Evolutionary conservation across 768 basidiomycete genomes (phyloP).

Genomic region (Phanerochaete sordida): DNA sequence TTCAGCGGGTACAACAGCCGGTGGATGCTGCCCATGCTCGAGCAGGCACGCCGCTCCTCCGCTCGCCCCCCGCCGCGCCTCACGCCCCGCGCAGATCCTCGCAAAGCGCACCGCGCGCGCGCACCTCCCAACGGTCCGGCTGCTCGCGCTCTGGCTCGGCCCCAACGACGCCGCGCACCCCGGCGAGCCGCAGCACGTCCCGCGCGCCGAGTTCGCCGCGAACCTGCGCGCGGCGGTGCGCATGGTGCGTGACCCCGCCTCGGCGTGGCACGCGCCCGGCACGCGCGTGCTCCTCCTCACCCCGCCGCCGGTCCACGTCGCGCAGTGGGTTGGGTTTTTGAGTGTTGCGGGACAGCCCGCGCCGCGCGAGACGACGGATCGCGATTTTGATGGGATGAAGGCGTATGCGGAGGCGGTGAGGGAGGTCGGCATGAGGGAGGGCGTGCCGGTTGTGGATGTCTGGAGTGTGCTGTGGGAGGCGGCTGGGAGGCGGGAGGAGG

Average conservation of each 20-base stretch:
- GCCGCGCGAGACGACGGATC: constrained; percentile 50
- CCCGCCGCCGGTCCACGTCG: constrained; percentile 77
- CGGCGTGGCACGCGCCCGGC: constrained; percentile 60
- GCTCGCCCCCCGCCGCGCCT: not conserved
- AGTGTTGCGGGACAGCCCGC: too few relatives aligned
- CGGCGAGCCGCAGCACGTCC: constrained; percentile 72
- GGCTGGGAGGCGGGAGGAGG: constrained; percentile 54
- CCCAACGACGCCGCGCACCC: constrained; percentile 73
- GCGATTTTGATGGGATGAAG: constrained; percentile 58
- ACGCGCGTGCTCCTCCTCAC: constrained; percentile 80
- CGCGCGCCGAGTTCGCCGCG: constrained; percentile 54
- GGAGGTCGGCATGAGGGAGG: constrained; percentile 51
- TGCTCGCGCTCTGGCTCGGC: constrained; percentile 13
- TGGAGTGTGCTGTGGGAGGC: constrained; percentile 72
- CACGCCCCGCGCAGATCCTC: constrained; percentile 42
- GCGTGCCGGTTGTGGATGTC: constrained; percentile 65
- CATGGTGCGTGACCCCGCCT: constrained; percentile 58
- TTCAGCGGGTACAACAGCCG: constrained; percentile 82
- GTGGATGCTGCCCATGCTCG: constrained; percentile 79
- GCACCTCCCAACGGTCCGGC: constrained; percentile 30
- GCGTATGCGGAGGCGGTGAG: constrained; percentile 69
- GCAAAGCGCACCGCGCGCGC: constrained; percentile 38
- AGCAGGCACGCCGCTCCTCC: constrained; percentile 45
- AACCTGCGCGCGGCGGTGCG: constrained; percentile 66
- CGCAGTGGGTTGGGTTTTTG: constrained; percentile 28